phyloP scores from a whole-genome alignment of 2,329 filamentous ascomycete genomes.

The Ophiostoma pallidulum region DNA sequence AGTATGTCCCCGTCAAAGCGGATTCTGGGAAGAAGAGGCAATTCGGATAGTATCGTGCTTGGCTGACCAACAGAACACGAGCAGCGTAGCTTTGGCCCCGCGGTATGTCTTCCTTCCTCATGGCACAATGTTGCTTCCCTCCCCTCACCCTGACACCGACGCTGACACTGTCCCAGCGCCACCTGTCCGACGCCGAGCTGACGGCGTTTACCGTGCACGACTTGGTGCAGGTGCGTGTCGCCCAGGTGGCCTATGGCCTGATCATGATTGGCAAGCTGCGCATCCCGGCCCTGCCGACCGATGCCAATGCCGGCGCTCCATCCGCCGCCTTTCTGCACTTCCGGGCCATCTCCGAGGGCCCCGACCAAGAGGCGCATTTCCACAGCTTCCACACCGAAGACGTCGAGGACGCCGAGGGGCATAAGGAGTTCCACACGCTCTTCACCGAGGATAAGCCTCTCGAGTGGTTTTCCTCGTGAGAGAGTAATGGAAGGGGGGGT shows the following conservation, averaged over 20 bases:
- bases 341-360: slow-evolving; percentile 35
- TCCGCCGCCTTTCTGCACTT: slow-evolving; percentile 36
- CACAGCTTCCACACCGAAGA: slow-evolving; percentile 42
- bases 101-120: slow-evolving; percentile 24
- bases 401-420: slow-evolving; percentile 27
- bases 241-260: slow-evolving; percentile 36
- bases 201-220: slow-evolving; percentile 29
- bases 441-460: slow-evolving; percentile 37
- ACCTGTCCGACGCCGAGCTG: slow-evolving; percentile 31
- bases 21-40: too few species aligned
- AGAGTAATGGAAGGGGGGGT: not conserved
- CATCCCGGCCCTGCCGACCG: slow-evolving; percentile 31
- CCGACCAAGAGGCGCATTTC: slow-evolving; percentile 31
- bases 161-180: slow-evolving; percentile 8
- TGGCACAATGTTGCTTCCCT: too few species aligned
- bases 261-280: slow-evolving; percentile 41
- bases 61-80: slow-evolving; percentile 37
- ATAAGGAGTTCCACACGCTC: slow-evolving; percentile 35
- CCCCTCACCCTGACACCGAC: too few species aligned
- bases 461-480: slow-evolving; percentile 45
- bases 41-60: too few species aligned
- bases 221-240: slow-evolving; percentile 36
- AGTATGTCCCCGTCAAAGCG: too few species aligned
- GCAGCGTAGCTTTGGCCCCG: slow-evolving; percentile 41
- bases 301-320: slow-evolving; percentile 8